Conservation (phyloP, 345 rosid species). For the Excoecaria cochinchinensis region DNA sequence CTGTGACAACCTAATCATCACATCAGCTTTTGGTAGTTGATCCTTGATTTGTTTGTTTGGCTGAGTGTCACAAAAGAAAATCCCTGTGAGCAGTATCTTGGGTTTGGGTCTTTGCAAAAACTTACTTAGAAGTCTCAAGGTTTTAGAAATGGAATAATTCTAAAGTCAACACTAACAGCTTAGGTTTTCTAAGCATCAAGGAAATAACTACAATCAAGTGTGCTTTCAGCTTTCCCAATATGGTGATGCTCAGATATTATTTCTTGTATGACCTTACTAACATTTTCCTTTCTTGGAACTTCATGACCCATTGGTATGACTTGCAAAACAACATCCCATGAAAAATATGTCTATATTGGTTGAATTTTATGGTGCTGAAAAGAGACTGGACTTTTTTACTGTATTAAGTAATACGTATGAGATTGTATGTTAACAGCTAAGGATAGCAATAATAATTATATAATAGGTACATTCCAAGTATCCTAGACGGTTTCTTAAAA, state of each 20-base stretch:
- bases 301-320: neutral
- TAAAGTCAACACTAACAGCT: neutral
- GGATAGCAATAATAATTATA: neutral
- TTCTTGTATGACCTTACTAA: neutral
- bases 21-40: neutral
- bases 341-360: neutral
- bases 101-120: neutral
- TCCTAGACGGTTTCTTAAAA: neutral
- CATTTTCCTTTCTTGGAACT: neutral
- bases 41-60: slow-evolving; percentile 1
- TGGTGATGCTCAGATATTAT: neutral
- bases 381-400: neutral
- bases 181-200: neutral
- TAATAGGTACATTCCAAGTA: slow-evolving; percentile 1
- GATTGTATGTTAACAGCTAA: neutral
- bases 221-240: neutral
- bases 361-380: neutral
- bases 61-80: neutral
- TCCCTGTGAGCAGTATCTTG: neutral
- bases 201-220: neutral
- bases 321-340: neutral
- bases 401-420: neutral
- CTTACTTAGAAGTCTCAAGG: neutral
- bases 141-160: neutral
- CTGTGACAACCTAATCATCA: neutral